Percentiles rank a stretch among this genome's conserved stretches.
phyloP scores from a whole-genome alignment of 108 stramenopile genomes.

The Cyclostephanos invisitatus region DNA sequence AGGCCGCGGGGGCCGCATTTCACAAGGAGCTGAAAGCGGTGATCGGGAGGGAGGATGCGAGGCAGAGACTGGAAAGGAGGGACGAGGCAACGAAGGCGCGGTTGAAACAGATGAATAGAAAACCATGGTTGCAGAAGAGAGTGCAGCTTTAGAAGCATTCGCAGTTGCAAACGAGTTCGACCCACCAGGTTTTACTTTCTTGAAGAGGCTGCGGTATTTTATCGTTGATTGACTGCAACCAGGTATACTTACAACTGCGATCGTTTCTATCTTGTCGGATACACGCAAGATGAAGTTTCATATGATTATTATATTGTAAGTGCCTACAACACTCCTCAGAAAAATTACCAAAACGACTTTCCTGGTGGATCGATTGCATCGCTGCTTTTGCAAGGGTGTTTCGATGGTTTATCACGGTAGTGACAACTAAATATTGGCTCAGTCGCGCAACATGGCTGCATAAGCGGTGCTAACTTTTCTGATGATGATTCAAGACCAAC shows the following conservation, averaged over 20 bases:
- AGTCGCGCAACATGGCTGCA: conserved; percentile 50
- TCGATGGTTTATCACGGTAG: conserved; percentile 74
- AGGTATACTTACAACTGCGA: too few species aligned
- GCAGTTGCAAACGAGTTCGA: too few species aligned
- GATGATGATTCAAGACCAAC: conserved; percentile 4
- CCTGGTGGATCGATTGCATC: conserved; percentile 41
- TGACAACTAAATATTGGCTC: conserved; percentile 70
- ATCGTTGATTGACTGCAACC: too few species aligned
- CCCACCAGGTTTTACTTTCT: too few species aligned
- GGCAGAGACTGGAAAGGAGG: conserved; percentile 58
- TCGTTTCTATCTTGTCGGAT: background rate
- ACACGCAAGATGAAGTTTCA: too few species aligned
- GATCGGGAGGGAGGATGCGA: conserved; percentile 65
- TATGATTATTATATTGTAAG: too few species aligned
- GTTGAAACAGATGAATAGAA: conserved; percentile 87
- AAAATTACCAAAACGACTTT: conserved; percentile 58
- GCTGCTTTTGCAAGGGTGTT: conserved; percentile 53
- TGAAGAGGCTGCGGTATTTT: too few species aligned
- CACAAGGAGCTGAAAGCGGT: conserved; percentile 79
- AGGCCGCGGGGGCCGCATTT: conserved; percentile 69
- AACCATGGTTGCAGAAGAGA: conserved; percentile 80
- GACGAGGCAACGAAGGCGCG: conserved; percentile 74
- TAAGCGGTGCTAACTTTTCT: conserved; percentile 20
- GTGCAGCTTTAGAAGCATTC: conserved; percentile 25
- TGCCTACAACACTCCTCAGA: background rate